Base-by-base conservation (phyloP, 164 flowering plant genomes). In the Litsea cubeba region DNA sequence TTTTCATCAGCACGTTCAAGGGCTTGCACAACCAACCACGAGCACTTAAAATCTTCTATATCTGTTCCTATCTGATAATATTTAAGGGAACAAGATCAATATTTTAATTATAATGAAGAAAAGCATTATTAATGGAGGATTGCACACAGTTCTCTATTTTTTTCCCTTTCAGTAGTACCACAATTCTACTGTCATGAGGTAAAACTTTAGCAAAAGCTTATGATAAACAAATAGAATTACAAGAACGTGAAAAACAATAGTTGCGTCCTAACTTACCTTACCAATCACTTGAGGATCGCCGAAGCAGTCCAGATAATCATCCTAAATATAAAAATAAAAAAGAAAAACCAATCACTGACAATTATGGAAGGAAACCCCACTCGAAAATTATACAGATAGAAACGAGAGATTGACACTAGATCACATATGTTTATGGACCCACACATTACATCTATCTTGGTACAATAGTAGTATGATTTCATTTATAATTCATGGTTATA, bases 21-120 rank as follows among this genome's bases (percentile, higher is more conserved):
- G 58, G 99, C 99, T 84, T 93, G 91, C 65, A 95, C 98, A n/a
- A 90, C 97, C 87, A 95, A 74, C 99, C 99, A 93, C 69, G 99
- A 95, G 84, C 98, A 95, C 84, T 95, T 93, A 72, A 86, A 95
- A 82, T 95, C 99, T 83, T 95, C 98, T 73, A 95, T 95, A 78
- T 93, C 99, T 11, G 98, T 95, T 72, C 99, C 99, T 75, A 93
- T 92, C 99, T 95, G 87, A 81, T 57, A 70, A 26, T 18, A 58
- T 74, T 67, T 62, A 62, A 18, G 54, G 64, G 69, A 18, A 70
- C 50, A 76, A n/a, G 11, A 40, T 20, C 67, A 54, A 77, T 49
- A 76, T 75, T 8, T 11, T n/a, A 12, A 17, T 5, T 51, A 51
- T 51, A 51, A 1, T 12, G 18, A 17, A 17, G 18, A 17, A 51